A percentile compares a stretch with the other conserved stretches of the same genome.
Evolutionary conservation across 1,139 yeast species (phyloP).

Genomic region (Candida tetrigidarum): DNA sequence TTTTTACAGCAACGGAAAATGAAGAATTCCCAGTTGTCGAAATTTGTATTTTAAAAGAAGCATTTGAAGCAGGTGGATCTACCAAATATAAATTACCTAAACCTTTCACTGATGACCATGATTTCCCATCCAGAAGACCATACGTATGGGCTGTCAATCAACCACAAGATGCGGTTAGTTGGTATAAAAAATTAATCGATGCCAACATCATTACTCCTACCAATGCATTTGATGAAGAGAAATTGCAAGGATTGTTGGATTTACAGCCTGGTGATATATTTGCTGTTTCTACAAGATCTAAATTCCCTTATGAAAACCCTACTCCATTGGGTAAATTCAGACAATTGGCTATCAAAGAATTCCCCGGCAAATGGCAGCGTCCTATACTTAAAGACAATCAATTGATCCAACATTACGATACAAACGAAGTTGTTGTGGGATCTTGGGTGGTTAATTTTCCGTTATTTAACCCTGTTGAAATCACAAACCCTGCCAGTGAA

Average conservation of each 20-base stretch:
- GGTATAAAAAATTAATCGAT: conserved; percentile 47
- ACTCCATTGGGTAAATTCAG: conserved; percentile 91
- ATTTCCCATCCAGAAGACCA: conserved; percentile 66
- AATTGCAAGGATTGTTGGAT: conserved; percentile 37
- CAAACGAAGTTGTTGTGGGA: conserved; percentile 55
- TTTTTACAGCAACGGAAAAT: conserved; percentile 36
- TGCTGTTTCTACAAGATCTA: conserved; percentile 73
- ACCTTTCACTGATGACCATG: conserved; percentile 40
- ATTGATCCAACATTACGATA: conserved; percentile 21
- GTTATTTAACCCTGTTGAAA: conserved; percentile 74
- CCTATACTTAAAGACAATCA: conserved; percentile 28
- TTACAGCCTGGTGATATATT: conserved; percentile 72
- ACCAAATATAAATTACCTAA: conserved; percentile 29
- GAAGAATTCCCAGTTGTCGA: conserved; percentile 68
- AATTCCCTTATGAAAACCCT: conserved; percentile 82
- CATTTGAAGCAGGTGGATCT: conserved; percentile 33
- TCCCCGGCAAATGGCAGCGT: conserved; percentile 57
- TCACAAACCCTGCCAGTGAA: conserved; percentile 33
- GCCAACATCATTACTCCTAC: conserved; percentile 27
- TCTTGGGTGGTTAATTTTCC: conserved; percentile 94
- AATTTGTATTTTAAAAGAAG: conserved; percentile 63
- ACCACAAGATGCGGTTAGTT: conserved; percentile 38
- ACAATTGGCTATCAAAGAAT: conserved; percentile 65
- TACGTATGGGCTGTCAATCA: conserved; percentile 51
- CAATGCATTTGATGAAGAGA: conserved; percentile 19